Percentiles rank a stretch among this genome's conserved stretches.
These are phyloP conservation scores for Daldinia eschscholtzii DNA, from an alignment of 2,329 filamentous ascomycete genomes.

Conservation along the genomic window DNA sequence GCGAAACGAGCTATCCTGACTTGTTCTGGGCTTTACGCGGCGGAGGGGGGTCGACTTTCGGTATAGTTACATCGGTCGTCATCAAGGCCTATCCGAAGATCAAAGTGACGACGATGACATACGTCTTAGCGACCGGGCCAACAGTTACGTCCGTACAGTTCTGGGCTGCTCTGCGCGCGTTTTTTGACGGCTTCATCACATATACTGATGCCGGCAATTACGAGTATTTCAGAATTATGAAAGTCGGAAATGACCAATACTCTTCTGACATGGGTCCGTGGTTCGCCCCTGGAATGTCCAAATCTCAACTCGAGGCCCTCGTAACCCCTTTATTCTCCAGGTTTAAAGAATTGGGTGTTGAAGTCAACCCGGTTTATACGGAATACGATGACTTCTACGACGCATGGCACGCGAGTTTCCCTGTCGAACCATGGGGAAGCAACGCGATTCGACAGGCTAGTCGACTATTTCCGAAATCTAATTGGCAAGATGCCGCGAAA, in stretches of 20 bases:
- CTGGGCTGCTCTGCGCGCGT: slow-evolving; percentile 53
- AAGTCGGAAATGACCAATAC: slow-evolving; percentile 40
- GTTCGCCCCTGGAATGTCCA: slow-evolving; percentile 54
- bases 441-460: slow-evolving; percentile 53
- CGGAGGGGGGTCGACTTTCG: slow-evolving; percentile 59
- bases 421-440: slow-evolving; percentile 52
- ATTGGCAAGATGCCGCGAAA: slow-evolving; percentile 54
- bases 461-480: slow-evolving; percentile 57
- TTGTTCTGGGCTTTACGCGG: slow-evolving; percentile 64
- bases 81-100: slow-evolving; percentile 55
- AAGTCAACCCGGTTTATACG: slow-evolving; percentile 51
- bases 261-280: slow-evolving; percentile 53
- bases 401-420: slow-evolving; percentile 57
- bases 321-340: slow-evolving; percentile 51
- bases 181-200: slow-evolving; percentile 51
- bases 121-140: slow-evolving; percentile 48
- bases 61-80: slow-evolving; percentile 57
- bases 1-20: slow-evolving; percentile 57
- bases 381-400: slow-evolving; percentile 54
- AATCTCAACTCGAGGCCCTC: slow-evolving; percentile 52
- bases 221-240: slow-evolving; percentile 40
- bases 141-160: slow-evolving; percentile 45
- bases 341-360: slow-evolving; percentile 50
- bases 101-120: slow-evolving; percentile 52
- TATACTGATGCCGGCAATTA: slow-evolving; percentile 51